A percentile compares a stretch with the other conserved stretches of the same genome.
These are phyloP conservation scores for Aquilaria agallochum DNA, from an alignment of 441 rosid genomes.

Conservation along the genomic window DNA sequence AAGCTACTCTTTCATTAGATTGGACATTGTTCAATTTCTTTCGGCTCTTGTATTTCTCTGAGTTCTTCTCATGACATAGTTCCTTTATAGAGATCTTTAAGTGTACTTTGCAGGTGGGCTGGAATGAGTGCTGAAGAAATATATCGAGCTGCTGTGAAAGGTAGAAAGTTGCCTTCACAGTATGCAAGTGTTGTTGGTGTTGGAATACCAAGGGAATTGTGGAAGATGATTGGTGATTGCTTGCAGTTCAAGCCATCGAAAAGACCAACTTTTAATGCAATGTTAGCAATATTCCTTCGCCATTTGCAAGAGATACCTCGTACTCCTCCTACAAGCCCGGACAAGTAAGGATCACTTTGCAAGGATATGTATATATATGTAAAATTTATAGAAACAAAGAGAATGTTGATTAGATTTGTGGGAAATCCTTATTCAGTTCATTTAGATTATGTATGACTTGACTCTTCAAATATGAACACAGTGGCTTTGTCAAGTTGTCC, in stretches of 20 bases:
- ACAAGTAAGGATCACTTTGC: constrained; percentile 53
- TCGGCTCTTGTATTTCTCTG: background rate
- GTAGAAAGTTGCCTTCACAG: constrained; percentile 88
- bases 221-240: constrained; percentile 99
- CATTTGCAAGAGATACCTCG: constrained; percentile 96
- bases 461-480: constrained; percentile 30
- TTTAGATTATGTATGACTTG: constrained; percentile 7
- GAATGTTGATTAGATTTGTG: constrained; percentile 1
- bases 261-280: constrained; percentile 89
- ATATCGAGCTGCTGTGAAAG: constrained; percentile 86
- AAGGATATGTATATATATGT: no score
- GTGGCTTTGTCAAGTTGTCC: constrained; percentile 48
- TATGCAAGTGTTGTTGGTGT: constrained; percentile 98
- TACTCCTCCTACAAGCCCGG: constrained; percentile 90
- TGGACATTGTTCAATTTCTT: constrained; percentile 12
- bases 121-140: constrained; percentile 95
- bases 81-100: constrained; percentile 16
- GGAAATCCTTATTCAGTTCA: background rate
- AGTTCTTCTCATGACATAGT: constrained; percentile 1
- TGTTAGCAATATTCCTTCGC: constrained; percentile 87
- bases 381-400: no score
- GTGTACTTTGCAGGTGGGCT: constrained; percentile 69
- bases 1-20: constrained; percentile 15
- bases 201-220: constrained; percentile 92
- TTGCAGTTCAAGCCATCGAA: constrained; percentile 88